These are phyloP conservation scores for Xylaria sp. DNA, from an alignment of 2,329 filamentous ascomycete genomes.

Conservation along the genomic window DNA sequence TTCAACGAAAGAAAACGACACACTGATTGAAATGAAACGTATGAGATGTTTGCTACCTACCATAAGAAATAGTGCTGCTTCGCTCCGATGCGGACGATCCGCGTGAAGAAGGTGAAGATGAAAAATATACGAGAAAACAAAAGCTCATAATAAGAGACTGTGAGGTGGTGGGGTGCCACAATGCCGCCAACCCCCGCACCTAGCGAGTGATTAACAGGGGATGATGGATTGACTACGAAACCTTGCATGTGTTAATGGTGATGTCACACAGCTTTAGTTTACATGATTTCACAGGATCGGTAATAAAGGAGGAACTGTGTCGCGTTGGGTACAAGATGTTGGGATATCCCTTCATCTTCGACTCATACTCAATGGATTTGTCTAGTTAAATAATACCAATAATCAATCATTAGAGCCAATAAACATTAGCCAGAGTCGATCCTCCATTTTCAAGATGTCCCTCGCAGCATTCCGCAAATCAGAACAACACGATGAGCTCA, in stretches of 20 bases:
- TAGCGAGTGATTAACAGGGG: neutral
- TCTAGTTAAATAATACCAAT: neutral
- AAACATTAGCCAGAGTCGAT: neutral
- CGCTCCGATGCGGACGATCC: no score
- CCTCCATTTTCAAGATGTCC: slow-evolving; percentile 40
- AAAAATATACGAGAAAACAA: neutral
- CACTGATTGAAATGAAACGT: neutral
- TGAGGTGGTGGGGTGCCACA: neutral
- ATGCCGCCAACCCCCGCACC: neutral
- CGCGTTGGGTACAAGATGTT: neutral
- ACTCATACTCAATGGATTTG: no score
- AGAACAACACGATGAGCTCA: slow-evolving; percentile 60
- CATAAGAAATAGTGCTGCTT: no score
- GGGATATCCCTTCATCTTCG: neutral
- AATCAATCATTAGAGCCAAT: slow-evolving; percentile 10
- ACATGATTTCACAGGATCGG: slow-evolving; percentile 17
- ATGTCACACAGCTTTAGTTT: slow-evolving; percentile 27
- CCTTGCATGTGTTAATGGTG: slow-evolving; percentile 17
- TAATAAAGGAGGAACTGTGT: neutral
- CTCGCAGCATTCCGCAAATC: slow-evolving; percentile 52
- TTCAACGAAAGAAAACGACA: neutral
- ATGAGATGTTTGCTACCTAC: slow-evolving; percentile 6
- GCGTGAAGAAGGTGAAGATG: slow-evolving; percentile 6
- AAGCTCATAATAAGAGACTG: neutral
- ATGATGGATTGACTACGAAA: neutral